These are phyloP conservation scores for Aeschynomene evenia DNA, from an alignment of 306 rosid genomes.

Conservation along the genomic window DNA sequence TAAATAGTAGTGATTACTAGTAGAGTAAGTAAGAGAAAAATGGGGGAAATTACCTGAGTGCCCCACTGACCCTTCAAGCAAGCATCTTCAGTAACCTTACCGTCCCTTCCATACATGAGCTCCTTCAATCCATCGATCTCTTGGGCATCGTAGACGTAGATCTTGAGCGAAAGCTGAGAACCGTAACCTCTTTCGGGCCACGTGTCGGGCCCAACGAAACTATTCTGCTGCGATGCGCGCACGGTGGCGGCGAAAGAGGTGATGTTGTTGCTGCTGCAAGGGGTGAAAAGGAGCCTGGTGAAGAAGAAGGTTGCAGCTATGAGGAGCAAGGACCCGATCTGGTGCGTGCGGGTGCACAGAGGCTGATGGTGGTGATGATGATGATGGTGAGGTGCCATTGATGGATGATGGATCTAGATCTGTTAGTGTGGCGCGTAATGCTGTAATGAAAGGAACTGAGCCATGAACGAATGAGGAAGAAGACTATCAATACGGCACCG, in stretches of 20 bases:
- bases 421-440: background rate
- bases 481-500: too few relatives aligned
- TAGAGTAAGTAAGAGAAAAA: background rate
- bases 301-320: slow-evolving; percentile 65
- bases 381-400: slow-evolving; percentile 18
- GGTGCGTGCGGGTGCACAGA: slow-evolving; percentile 77
- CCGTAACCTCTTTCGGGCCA: slow-evolving; percentile 43
- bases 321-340: slow-evolving; percentile 71
- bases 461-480: too few relatives aligned
- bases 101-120: slow-evolving; percentile 70
- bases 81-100: slow-evolving; percentile 52
- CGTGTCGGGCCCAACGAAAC: slow-evolving; percentile 32
- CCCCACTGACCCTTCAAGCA: slow-evolving; percentile 98
- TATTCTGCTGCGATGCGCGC: slow-evolving; percentile 29
- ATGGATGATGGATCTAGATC: background rate
- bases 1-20: too few relatives aligned
- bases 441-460: too few relatives aligned
- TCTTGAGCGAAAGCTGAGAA: slow-evolving; percentile 59
- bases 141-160: slow-evolving; percentile 70
- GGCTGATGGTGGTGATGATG: slow-evolving; percentile 39
- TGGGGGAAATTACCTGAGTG: slow-evolving; percentile 63
- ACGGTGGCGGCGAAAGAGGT: slow-evolving; percentile 21
- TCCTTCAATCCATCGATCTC: slow-evolving; percentile 72
- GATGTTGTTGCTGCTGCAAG: slow-evolving; percentile 20
- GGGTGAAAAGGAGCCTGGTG: slow-evolving; percentile 48